Percentiles rank a stretch among this genome's conserved stretches.
These are phyloP conservation scores for Dysphania ambrosioides DNA, from an alignment of 148 eudicot genomes.

Conservation along the genomic window DNA sequence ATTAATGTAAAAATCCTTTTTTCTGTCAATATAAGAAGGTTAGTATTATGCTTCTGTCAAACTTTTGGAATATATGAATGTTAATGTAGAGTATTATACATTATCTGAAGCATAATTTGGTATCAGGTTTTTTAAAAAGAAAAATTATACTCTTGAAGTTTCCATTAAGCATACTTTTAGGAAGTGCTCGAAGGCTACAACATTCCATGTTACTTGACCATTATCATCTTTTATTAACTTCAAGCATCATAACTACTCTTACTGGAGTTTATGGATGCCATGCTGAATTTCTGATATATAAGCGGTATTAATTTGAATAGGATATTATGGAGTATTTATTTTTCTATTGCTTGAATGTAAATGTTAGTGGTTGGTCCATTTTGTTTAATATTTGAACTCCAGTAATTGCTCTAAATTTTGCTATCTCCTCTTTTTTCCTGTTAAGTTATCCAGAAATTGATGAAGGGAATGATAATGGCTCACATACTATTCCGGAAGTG, in stretches of 20 bases:
- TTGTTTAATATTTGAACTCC: not conserved
- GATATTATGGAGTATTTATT: not conserved
- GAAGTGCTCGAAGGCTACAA: slow-evolving; percentile 13
- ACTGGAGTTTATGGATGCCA: slow-evolving; percentile 7
- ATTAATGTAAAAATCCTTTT: not conserved
- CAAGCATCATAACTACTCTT: slow-evolving; percentile 8
- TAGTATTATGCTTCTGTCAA: not conserved
- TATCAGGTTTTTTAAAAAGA: not conserved
- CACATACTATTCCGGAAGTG: slow-evolving; percentile 23
- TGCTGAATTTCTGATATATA: slow-evolving; percentile 8
- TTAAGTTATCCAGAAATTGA: slow-evolving; percentile 38
- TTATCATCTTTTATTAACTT: slow-evolving; percentile 8
- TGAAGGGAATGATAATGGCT: slow-evolving; percentile 21
- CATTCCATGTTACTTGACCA: slow-evolving; percentile 2
- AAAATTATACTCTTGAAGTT: slow-evolving; percentile 2
- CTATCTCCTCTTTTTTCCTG: slow-evolving; percentile 5
- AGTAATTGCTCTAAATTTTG: slow-evolving; percentile 18
- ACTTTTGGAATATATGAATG: not conserved
- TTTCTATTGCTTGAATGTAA: not conserved
- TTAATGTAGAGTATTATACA: not conserved
- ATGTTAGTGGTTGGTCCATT: slow-evolving; percentile 3
- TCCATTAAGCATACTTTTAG: slow-evolving; percentile 7
- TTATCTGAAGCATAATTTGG: not conserved
- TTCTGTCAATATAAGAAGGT: not conserved
- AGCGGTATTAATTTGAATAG: not conserved